Percentiles rank a stretch among this genome's conserved stretches.
phyloP scores from a whole-genome alignment of 257 asterid species.

The Solanum clarkiae region DNA sequence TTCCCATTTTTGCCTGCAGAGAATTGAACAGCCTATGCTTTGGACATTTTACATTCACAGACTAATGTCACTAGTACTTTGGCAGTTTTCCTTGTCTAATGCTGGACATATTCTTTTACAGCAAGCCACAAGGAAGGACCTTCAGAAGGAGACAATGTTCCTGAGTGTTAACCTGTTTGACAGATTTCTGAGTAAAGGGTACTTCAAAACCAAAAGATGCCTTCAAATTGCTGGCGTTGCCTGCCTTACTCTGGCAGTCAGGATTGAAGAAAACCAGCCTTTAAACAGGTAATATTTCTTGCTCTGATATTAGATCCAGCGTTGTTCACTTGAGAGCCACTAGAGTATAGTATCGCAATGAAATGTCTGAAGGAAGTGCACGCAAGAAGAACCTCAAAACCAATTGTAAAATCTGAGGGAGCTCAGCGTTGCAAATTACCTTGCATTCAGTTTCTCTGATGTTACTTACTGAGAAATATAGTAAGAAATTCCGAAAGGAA shows the following conservation, averaged over 20 bases:
- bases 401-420: neutral
- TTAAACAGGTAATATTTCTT: constrained; percentile 46
- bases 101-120: constrained; percentile 12
- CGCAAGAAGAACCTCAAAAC: neutral
- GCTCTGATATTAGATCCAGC: neutral
- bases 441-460: neutral
- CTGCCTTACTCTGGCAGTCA: constrained; percentile 83
- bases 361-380: neutral
- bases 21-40: neutral
- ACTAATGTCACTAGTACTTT: neutral
- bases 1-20: neutral
- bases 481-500: neutral
- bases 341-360: neutral
- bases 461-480: neutral
- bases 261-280: constrained; percentile 97
- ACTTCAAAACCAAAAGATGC: constrained; percentile 49
- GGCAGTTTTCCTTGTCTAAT: neutral
- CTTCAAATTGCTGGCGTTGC: constrained; percentile 91
- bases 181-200: constrained; percentile 73
- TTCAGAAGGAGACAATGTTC: constrained; percentile 85
- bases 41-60: neutral
- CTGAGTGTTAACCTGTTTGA: constrained; percentile 77
- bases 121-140: constrained; percentile 59
- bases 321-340: neutral
- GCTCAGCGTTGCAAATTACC: neutral